These are phyloP conservation scores for Trichosporon ovoides DNA, from an alignment of 1,284 basidiomycete genomes.

Conservation along the genomic window DNA sequence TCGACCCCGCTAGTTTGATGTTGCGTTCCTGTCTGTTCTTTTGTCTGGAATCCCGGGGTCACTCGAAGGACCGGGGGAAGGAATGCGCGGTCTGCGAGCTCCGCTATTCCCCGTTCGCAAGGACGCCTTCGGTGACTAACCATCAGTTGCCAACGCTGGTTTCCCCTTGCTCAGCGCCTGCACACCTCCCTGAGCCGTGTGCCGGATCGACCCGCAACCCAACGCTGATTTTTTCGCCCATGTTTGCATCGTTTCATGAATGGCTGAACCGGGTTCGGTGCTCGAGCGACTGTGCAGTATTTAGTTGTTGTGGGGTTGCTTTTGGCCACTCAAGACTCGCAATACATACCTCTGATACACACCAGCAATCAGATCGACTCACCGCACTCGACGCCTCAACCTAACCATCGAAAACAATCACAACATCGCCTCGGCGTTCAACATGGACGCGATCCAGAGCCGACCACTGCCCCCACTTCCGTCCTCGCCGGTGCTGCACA, in stretches of 20 bases:
- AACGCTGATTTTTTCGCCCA: not conserved
- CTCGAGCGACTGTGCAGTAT: not conserved
- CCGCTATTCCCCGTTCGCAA: not conserved
- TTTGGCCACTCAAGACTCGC: not conserved
- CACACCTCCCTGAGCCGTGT: not conserved
- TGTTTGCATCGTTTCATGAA: conserved; percentile 1
- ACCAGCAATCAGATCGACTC: not conserved
- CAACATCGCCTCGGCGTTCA: not conserved
- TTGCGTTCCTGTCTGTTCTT: no score
- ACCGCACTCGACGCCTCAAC: not conserved
- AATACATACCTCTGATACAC: not conserved
- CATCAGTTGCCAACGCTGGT: not conserved
- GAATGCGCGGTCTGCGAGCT: no score
- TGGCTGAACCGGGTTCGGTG: not conserved
- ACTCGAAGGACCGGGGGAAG: no score
- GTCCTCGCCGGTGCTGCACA: not conserved
- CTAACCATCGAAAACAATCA: not conserved
- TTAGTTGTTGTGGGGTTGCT: not conserved
- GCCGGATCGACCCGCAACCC: not conserved
- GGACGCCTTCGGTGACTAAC: not conserved
- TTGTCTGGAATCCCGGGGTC: no score
- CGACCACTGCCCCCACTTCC: conserved; percentile 1
- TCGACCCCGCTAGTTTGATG: no score
- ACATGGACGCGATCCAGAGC: conserved; percentile 1
- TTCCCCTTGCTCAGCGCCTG: not conserved